Conservation (phyloP, 2,329 filamentous ascomycete genomes). For the Exophiala sp. region DNA sequence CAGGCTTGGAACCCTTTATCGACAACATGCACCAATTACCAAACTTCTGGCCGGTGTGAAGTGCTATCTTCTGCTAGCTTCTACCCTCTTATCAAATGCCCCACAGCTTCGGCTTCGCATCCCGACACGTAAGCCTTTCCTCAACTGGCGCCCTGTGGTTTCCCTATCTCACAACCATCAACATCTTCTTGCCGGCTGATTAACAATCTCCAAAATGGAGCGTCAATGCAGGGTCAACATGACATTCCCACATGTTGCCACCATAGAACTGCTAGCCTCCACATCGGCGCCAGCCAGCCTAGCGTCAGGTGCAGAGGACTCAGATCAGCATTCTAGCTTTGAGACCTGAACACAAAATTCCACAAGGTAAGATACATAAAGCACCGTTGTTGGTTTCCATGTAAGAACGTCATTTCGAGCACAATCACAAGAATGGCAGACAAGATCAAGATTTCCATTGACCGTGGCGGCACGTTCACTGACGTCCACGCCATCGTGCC, state of each 20-base stretch:
- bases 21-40: neutral
- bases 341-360: neutral
- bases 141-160: neutral
- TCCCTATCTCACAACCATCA: neutral
- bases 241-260: neutral
- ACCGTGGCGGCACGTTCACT: constrained; percentile 42
- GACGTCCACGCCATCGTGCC: constrained; percentile 39
- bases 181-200: neutral
- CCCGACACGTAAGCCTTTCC: neutral
- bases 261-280: neutral
- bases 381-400: neutral
- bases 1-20: too few species aligned
- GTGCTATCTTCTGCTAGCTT: neutral
- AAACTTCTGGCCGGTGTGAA: neutral
- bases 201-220: neutral
- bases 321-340: neutral
- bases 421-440: neutral
- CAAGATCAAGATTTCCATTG: constrained; percentile 22
- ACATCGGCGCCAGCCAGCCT: neutral
- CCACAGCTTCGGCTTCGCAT: neutral
- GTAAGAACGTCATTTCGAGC: neutral
- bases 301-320: neutral
- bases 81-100: neutral
- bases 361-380: neutral
- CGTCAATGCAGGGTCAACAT: neutral